phyloP scores from a whole-genome alignment of 1,284 basidiomycete genomes.

The Heterobasidion annosum region DNA sequence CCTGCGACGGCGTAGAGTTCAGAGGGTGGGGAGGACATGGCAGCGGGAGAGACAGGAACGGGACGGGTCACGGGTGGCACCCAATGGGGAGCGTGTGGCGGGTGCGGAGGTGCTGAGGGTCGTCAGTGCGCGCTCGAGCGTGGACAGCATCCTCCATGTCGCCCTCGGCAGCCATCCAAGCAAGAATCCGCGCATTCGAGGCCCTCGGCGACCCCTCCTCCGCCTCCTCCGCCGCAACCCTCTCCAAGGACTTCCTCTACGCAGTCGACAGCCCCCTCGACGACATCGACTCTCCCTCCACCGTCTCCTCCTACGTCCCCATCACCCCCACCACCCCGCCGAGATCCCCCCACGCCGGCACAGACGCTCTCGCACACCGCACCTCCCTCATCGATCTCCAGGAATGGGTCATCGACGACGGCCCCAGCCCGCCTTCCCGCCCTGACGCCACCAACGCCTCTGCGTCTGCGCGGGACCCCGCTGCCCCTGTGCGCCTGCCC shows the following conservation, averaged over 20 bases:
- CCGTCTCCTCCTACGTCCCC: constrained; percentile 17
- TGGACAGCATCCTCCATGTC: constrained; percentile 25
- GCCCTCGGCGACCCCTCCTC: constrained; percentile 10
- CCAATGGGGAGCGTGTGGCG: too few species aligned
- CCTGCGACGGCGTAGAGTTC: background rate
- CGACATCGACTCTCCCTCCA: constrained; percentile 15
- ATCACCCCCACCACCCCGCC: too few species aligned
- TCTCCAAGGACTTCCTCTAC: background rate
- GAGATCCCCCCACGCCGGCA: constrained; percentile 33
- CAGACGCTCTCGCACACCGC: constrained; percentile 37
- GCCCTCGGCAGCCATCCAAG: constrained; percentile 41
- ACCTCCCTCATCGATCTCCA: constrained; percentile 63
- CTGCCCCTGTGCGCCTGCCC: background rate
- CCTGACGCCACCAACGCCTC: constrained; percentile 10
- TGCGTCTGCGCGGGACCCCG: background rate
- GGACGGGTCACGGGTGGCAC: background rate
- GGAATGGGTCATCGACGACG: constrained; percentile 69
- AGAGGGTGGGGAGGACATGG: background rate
- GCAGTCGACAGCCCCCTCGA: background rate
- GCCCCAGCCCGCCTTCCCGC: constrained; percentile 21
- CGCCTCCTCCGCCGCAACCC: background rate
- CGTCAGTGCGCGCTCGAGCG: too few species aligned
- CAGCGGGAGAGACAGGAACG: background rate
- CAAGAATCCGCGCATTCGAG: constrained; percentile 52
- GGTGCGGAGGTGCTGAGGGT: too few species aligned